phyloP scores from a whole-genome alignment of 1,284 basidiomycete species.

The Apiotrichum montevideense region DNA sequence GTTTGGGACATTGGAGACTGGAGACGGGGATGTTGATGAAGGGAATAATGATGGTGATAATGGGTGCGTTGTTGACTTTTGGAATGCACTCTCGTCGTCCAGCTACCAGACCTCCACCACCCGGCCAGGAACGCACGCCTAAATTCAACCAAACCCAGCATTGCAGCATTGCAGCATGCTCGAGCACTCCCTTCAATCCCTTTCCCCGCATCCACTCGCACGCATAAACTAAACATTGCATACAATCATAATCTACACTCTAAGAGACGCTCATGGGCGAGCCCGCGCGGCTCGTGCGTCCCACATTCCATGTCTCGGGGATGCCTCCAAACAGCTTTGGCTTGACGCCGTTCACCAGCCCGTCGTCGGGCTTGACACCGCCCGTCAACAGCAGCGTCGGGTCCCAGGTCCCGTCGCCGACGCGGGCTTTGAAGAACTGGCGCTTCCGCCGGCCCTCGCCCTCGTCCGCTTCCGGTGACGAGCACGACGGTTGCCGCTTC shows the following conservation, averaged over 20 bases:
- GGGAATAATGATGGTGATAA: background rate
- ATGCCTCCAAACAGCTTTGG: constrained; percentile 23
- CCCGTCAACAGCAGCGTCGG: constrained; percentile 15
- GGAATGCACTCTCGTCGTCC: no score
- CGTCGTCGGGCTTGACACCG: constrained; percentile 9
- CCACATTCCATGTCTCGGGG: constrained; percentile 21
- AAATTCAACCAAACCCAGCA: no score
- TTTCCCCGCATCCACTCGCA: no score
- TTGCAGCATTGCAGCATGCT: no score
- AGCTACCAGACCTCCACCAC: no score
- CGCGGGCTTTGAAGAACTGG: constrained; percentile 18
- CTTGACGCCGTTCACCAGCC: constrained; percentile 16
- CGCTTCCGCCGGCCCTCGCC: constrained; percentile 17
- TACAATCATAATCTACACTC: constrained; percentile 9
- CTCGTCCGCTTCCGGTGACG: constrained; percentile 12
- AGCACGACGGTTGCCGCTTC: constrained; percentile 15
- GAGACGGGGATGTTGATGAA: background rate
- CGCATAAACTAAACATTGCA: constrained; percentile 1
- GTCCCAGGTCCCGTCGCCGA: constrained; percentile 17
- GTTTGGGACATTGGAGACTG: constrained; percentile 4
- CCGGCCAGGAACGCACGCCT: no score
- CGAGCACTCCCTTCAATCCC: no score
- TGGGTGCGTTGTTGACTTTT: background rate
- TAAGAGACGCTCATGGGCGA: constrained; percentile 28
- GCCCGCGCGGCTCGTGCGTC: constrained; percentile 20